phyloP scores from a whole-genome alignment of 2,329 filamentous ascomycete genomes.

The Sporothrix inflata region DNA sequence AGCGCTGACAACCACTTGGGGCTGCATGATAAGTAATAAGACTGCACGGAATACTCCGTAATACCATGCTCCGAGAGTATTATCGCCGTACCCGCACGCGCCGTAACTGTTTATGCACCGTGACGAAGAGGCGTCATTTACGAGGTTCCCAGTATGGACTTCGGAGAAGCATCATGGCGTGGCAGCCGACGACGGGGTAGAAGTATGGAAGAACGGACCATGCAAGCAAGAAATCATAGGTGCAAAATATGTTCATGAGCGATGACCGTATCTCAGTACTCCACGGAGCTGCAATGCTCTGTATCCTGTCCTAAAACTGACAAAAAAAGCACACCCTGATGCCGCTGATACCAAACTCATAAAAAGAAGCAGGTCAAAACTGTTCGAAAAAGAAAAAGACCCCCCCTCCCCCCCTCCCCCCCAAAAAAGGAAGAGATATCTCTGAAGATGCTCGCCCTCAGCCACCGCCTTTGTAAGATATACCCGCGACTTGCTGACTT shows the following conservation, averaged over 20 bases:
- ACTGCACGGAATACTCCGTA: neutral
- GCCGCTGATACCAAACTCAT: neutral
- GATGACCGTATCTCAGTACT: neutral
- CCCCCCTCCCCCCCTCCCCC: too few species aligned
- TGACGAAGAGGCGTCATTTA: neutral
- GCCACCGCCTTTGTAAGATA: neutral
- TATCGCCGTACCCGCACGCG: neutral
- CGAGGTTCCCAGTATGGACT: neutral
- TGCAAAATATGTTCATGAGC: neutral
- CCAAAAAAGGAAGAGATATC: neutral
- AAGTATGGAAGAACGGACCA: neutral
- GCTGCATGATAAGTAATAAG: neutral
- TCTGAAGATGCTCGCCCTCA: neutral
- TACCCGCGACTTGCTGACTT: neutral
- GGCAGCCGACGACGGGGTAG: neutral
- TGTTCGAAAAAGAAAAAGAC: neutral
- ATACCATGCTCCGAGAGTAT: neutral
- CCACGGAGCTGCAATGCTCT: neutral
- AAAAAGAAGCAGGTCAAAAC: neutral
- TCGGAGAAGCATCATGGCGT: neutral
- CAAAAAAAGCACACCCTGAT: neutral
- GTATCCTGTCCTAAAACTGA: neutral
- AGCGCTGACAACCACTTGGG: neutral
- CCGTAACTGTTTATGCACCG: neutral
- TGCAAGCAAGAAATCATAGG: neutral